Conservation (phyloP, 768 basidiomycete species). For the Coprinellus aureogranulatus region DNA sequence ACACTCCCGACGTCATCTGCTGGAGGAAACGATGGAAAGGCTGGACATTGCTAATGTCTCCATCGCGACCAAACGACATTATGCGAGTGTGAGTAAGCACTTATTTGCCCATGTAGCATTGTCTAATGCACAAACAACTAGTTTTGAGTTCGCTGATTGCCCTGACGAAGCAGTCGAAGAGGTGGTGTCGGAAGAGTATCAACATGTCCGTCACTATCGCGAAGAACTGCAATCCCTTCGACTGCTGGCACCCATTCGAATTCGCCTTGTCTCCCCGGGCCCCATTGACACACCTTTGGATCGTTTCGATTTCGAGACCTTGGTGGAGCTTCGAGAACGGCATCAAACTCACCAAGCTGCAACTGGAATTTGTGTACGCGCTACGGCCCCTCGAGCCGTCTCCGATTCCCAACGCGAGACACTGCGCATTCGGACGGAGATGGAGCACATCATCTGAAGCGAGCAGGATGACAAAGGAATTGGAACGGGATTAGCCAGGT, state of each 20-base stretch:
- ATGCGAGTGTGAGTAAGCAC: conserved; percentile 3
- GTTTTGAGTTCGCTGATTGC: background rate
- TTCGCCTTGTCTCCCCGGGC: background rate
- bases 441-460: conserved; percentile 9
- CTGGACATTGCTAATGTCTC: conserved; percentile 8
- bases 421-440: conserved; percentile 1
- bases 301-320: conserved; percentile 5
- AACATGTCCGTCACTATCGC: background rate
- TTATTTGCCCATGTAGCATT: background rate
- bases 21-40: conserved; percentile 1
- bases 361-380: conserved; percentile 6
- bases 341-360: conserved; percentile 22
- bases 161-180: background rate
- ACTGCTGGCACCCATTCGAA: background rate
- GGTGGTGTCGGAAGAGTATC: background rate
- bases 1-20: background rate
- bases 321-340: conserved; percentile 7
- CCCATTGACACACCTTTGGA: background rate
- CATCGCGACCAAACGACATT: conserved; percentile 1
- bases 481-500: conserved; percentile 8
- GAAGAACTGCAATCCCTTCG: background rate
- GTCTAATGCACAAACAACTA: background rate
- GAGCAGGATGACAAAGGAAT: conserved; percentile 10
- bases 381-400: background rate
- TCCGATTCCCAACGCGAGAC: background rate